Evolutionary conservation across 768 basidiomycete species (phyloP).

Genomic region (Leccinum pellstonianum): DNA sequence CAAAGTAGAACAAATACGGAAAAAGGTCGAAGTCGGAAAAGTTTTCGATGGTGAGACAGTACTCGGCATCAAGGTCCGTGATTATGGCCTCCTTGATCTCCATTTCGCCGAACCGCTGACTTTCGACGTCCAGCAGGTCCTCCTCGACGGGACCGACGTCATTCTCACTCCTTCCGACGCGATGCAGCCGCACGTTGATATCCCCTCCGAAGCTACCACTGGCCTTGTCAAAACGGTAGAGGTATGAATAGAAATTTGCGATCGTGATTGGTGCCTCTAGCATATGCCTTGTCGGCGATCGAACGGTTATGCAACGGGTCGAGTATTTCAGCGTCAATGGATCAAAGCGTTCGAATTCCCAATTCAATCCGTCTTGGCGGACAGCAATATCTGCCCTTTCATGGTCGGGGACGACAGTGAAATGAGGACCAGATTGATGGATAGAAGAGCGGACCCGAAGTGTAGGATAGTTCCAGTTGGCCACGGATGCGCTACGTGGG

Average conservation of each 20-base stretch:
- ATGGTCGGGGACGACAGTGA: constrained; percentile 8
- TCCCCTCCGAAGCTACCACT: constrained; percentile 10
- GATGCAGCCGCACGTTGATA: constrained; percentile 11
- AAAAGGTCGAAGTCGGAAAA: constrained; percentile 18
- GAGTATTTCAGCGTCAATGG: constrained; percentile 12
- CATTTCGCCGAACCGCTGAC: constrained; percentile 4
- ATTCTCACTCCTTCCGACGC: neutral
- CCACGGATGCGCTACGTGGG: constrained; percentile 7
- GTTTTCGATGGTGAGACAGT: constrained; percentile 23
- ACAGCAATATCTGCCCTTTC: constrained; percentile 15
- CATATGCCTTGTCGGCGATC: neutral
- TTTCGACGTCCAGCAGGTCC: constrained; percentile 10
- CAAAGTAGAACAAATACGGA: constrained; percentile 27
- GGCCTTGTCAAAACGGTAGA: constrained; percentile 17
- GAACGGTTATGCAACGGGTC: constrained; percentile 1
- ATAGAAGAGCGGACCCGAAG: constrained; percentile 10
- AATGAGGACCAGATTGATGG: constrained; percentile 1
- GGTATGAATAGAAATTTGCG: constrained; percentile 22
- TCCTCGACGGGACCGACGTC: constrained; percentile 9
- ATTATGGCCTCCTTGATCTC: constrained; percentile 15
- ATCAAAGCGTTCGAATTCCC: constrained; percentile 20
- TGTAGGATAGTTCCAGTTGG: constrained; percentile 11
- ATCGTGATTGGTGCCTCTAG: constrained; percentile 9
- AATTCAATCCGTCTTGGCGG: constrained; percentile 1
- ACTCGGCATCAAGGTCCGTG: constrained; percentile 11